Base-by-base conservation (phyloP, 441 rosid genomes). In the Aleurites moluccanus region DNA sequence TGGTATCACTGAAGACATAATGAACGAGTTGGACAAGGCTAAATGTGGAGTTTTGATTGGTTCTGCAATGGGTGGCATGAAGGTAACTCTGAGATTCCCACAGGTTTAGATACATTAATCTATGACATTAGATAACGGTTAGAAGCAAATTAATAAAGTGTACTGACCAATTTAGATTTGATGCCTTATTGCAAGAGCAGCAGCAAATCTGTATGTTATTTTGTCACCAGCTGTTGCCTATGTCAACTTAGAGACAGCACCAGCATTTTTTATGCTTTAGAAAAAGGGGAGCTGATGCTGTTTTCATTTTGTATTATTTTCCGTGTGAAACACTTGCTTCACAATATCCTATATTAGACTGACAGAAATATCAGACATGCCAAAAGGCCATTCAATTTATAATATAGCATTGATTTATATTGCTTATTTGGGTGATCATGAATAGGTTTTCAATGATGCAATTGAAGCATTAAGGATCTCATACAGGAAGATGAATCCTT, bases 51-150 rank as follows among this genome's bases (percentile, higher is more conserved):
- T 92, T 74, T 62, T 91, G 80, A 89, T 92, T 84, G 97, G 97
- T 80, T 89, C 97, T 92, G 90, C 87, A 70, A 77, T 91, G 93
- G 96, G 96, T n/a, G 96, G 96, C 75, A 88, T 91, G 93, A 87
- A 88, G 91, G 96, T 90, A 89, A 72, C 38, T 27, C 53, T 52
- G 25, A 74, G 35, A 57, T 71, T 33, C 72, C 20, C 13, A 2
- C 7, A 20, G 40, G 21, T 44, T 56, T 18, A 33, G 16, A 64
- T 47, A 56, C 10, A 9, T 23, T 52, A 47, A 42, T 40, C 20
- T 73, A 0, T 42, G 53, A 57, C 45, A 18, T 33, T 49, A 30
- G n/a, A n/a, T n/a, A 61, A 38, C 44, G 74, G 30, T 9, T n/a
- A 57, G 45, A 63, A 27, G 5, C 28, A 60, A 35, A 30, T 23